Conservation (phyloP, 495 filamentous ascomycete species). For the Trichodelitschia bisporula region DNA sequence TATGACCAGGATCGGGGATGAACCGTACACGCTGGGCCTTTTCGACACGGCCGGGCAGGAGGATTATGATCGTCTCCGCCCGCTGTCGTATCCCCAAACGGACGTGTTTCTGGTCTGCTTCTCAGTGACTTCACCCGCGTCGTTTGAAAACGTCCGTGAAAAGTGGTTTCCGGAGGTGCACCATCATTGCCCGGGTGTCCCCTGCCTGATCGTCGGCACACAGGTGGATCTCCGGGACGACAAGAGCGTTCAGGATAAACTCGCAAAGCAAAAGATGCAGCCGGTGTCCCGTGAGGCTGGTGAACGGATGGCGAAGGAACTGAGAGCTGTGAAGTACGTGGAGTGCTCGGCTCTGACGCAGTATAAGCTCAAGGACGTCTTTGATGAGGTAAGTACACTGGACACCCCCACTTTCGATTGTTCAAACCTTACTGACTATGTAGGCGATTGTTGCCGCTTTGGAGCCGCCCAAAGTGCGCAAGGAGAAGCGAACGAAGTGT, state of each 20-base stretch:
- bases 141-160: constrained; percentile 96
- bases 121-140: constrained; percentile 93
- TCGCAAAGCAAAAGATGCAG: constrained; percentile 82
- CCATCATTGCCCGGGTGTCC: constrained; percentile 94
- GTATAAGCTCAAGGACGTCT: constrained; percentile 96
- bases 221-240: constrained; percentile 94
- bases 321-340: constrained; percentile 93
- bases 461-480: constrained; percentile 12
- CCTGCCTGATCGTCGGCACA: constrained; percentile 92
- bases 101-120: constrained; percentile 98
- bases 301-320: constrained; percentile 84
- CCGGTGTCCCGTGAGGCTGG: constrained; percentile 82
- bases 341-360: constrained; percentile 96
- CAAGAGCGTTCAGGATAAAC: constrained; percentile 64
- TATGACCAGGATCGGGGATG: constrained; percentile 72
- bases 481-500: constrained; percentile 8
- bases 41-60: constrained; percentile 99
- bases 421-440: neutral
- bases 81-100: constrained; percentile 92
- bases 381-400: constrained; percentile 63
- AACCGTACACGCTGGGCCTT: constrained; percentile 88
- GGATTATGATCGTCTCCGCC: constrained; percentile 93
- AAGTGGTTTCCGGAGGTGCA: constrained; percentile 99
- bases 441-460: constrained; percentile 20
- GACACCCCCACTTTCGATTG: neutral